Evolutionary conservation across 257 asterid genomes (phyloP), one percentile per base, ranked within the genome.

Genomic region (Mitragyna speciosa): DNA sequence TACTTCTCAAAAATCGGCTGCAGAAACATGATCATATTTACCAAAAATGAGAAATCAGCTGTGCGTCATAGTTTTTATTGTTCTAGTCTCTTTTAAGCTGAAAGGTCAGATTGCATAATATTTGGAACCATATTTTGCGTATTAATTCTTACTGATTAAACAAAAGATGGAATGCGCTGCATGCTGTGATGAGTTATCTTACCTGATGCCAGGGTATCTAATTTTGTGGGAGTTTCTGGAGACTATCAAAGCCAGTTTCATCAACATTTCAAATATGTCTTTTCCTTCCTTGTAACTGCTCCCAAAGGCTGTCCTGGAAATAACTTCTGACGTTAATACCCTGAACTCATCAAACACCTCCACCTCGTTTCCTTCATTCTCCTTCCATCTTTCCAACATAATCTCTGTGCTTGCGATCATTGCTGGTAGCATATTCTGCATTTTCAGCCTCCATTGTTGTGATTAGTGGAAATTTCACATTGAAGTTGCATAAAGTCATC

Each of bases 241-340:
- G 61, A 87, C 80, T 4, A 89, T 71, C 20, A 76, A 56, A 19
- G 91, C 75, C 68, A 91, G 73, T 72, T 86, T 86, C 87, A 82
- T 88, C 84, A 91, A 31, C 94, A 80, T 87, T 33, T 89, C 91
- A 81, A 92, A 92, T 61, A 92, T 89, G 28, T 79, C 85, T 80
- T 90, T 83, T 87, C 97, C 97, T 82, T 92, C 93, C 67, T 74
- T 33, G 54, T 90, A 92, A 77, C 88, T 90, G 83, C 95, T 92
- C 3, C 97, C 97, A 63, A 90, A 92, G 6, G 97, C 95, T 22
- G 95, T 90, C 86, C 82, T 92, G 24, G 97, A 92, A 81, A 92
- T 87, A 61, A 88, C 70, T 24, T 90, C 92, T 76, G 95, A 88
- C 73, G 97, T 85, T 81, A 92, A 70, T 6, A 85, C 16, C 43